Base-by-base conservation (phyloP, 768 basidiomycete genomes). In the Tulasnella sp. region DNA sequence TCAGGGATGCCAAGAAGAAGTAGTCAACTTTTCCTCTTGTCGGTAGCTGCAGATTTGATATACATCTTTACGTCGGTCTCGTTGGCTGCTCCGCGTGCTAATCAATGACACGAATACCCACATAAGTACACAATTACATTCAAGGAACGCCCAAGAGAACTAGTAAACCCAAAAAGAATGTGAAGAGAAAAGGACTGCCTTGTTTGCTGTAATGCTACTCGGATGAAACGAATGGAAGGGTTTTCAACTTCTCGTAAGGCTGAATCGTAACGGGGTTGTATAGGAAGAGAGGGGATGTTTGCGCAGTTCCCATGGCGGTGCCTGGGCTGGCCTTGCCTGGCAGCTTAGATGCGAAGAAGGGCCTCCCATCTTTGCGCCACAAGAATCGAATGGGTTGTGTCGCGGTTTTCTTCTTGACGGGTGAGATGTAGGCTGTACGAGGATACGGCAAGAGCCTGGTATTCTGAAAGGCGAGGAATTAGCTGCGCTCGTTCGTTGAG, bases 1-100 rank as follows among this genome's bases (percentile, higher is more conserved):
- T 98, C 46, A 91, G 93, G 80, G 93, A 94, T 78, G 86, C 88
- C 81, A 94, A 91, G 88, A 96, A 93, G 88, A 94, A 91, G 87
- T 78, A 78, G 76, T 24, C 24, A 31, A 31, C 12, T 64, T 24
- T 6, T n/a, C 31, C 12, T 31, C 60, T 64, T 64, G 60, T 31
- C 31, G 7, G 1, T 64, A 64, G 20, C 60, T 64, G n/a, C 31
- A 24, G 60, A 64, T 31, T 64, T 64, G 54, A 64, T 64, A 31
- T 64, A 64, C 60, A 31, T 24, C 60, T 31, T 64, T 50, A 50
- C 18, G 11, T 50, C 48, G 60, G 24, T 64, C 42, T 8, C 12
- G 7, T 42, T 42, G 42, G 42, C 42, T 14, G 42, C 42, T 42
- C 37, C 42, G 42, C 42, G 12, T 42, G 42, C 42, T 42, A 14